Evolutionary conservation across 2,329 filamentous ascomycete genomes (phyloP).

Genomic region (Fusarium protoensiforme): DNA sequence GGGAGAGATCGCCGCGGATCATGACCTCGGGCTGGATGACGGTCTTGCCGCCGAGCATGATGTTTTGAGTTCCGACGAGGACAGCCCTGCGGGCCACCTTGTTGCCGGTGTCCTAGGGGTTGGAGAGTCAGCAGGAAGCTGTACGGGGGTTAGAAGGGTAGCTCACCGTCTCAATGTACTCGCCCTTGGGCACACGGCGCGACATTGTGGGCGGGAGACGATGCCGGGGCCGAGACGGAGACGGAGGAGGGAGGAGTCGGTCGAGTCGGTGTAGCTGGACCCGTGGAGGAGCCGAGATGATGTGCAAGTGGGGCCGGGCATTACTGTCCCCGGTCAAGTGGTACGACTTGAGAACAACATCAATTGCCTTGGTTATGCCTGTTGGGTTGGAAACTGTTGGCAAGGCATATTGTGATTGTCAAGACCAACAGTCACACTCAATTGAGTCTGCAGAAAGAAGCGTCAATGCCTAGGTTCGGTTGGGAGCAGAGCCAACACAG

Average conservation of each 20-base stretch:
- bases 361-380: not conserved
- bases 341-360: not conserved
- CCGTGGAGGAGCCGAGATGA: slow-evolving; percentile 23
- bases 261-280: slow-evolving; percentile 27
- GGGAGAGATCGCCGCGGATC: slow-evolving; percentile 88
- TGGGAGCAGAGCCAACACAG: not conserved
- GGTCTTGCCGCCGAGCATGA: slow-evolving; percentile 95
- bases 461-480: not conserved
- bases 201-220: slow-evolving; percentile 66
- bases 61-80: slow-evolving; percentile 96
- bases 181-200: slow-evolving; percentile 81
- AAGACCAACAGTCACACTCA: not conserved
- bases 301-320: slow-evolving; percentile 28
- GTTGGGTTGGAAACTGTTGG: not conserved
- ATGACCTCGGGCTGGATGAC: slow-evolving; percentile 96
- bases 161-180: slow-evolving; percentile 94
- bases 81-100: slow-evolving; percentile 94
- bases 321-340: not conserved
- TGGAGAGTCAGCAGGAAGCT: not conserved
- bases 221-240: slow-evolving; percentile 21
- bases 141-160: not conserved
- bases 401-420: not conserved
- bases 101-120: slow-evolving; percentile 88
- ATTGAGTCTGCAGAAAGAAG: not conserved
- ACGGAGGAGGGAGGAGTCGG: slow-evolving; percentile 16